Evolutionary conservation across 2,329 filamentous ascomycete genomes (phyloP).

Genomic region (Cladophialophora carrionii): DNA sequence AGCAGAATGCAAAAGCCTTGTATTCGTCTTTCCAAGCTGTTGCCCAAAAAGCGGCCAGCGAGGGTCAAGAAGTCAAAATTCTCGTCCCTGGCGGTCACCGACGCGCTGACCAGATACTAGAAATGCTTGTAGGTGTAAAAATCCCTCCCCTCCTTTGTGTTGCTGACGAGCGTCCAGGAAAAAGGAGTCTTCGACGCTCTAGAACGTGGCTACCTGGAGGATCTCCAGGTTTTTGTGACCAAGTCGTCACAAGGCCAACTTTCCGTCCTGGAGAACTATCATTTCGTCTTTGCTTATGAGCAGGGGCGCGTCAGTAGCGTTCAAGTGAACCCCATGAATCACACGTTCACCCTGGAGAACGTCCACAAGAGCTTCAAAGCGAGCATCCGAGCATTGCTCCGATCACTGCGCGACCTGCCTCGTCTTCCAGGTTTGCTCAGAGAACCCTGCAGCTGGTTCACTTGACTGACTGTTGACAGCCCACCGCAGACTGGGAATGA

Average conservation of each 20-base stretch:
- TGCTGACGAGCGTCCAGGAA: constrained; percentile 49
- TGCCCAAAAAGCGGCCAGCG: background rate
- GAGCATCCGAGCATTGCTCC: constrained; percentile 49
- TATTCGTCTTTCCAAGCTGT: constrained; percentile 30
- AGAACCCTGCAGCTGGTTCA: constrained; percentile 1
- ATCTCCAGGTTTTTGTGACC: constrained; percentile 54
- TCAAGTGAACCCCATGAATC: constrained; percentile 40
- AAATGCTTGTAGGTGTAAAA: constrained; percentile 50
- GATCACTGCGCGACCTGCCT: constrained; percentile 46
- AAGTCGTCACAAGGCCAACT: constrained; percentile 44
- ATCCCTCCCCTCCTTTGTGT: background rate
- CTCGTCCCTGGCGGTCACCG: constrained; percentile 47
- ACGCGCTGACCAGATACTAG: constrained; percentile 50
- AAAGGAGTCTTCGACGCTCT: constrained; percentile 54
- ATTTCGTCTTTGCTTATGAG: constrained; percentile 54
- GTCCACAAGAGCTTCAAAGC: constrained; percentile 49
- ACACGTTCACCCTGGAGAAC: constrained; percentile 42
- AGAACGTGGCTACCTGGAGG: constrained; percentile 47
- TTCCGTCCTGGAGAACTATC: constrained; percentile 55
- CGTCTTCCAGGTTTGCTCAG: constrained; percentile 45
- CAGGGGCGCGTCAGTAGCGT: constrained; percentile 41
- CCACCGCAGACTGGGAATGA: constrained; percentile 48
- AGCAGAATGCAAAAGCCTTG: constrained; percentile 38
- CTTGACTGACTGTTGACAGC: constrained; percentile 17
- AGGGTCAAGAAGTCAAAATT: constrained; percentile 46